Evolutionary conservation across 2,329 filamentous ascomycete genomes (phyloP).

Genomic region (Amauroascus verrucosus): DNA sequence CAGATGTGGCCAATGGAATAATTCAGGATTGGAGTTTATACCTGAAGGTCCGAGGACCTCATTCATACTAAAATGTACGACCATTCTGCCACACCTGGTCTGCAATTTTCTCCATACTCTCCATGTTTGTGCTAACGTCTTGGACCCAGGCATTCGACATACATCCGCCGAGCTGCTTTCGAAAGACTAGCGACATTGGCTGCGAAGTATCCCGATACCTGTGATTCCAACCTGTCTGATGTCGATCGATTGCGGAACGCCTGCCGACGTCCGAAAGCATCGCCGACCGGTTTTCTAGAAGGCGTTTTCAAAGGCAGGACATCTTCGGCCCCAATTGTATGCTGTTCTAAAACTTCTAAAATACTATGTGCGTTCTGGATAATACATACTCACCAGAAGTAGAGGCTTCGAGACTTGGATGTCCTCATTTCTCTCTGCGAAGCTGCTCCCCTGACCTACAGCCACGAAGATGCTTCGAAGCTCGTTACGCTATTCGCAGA

Average conservation of each 20-base stretch:
- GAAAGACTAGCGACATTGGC: constrained; percentile 37
- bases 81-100: not conserved
- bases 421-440: constrained; percentile 85
- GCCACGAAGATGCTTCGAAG: constrained; percentile 61
- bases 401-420: constrained; percentile 86
- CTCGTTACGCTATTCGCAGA: constrained; percentile 69
- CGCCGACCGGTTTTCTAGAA: constrained; percentile 22
- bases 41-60: not conserved
- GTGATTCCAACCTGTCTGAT: constrained; percentile 22
- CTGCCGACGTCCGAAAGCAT: constrained; percentile 18
- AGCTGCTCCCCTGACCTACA: constrained; percentile 66
- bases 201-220: constrained; percentile 25
- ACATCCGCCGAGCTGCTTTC: constrained; percentile 30
- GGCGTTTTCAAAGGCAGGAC: constrained; percentile 29
- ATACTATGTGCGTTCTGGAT: not conserved
- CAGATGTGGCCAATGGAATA: not conserved
- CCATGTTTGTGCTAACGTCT: not conserved
- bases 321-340: constrained; percentile 33
- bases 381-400: not conserved
- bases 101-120: not conserved
- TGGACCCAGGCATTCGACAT: constrained; percentile 9
- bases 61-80: not conserved
- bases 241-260: constrained; percentile 30
- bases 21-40: not conserved
- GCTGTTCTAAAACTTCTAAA: constrained; percentile 20